Base-by-base conservation (phyloP, 768 basidiomycete species). In the Pleurotus platypus region DNA sequence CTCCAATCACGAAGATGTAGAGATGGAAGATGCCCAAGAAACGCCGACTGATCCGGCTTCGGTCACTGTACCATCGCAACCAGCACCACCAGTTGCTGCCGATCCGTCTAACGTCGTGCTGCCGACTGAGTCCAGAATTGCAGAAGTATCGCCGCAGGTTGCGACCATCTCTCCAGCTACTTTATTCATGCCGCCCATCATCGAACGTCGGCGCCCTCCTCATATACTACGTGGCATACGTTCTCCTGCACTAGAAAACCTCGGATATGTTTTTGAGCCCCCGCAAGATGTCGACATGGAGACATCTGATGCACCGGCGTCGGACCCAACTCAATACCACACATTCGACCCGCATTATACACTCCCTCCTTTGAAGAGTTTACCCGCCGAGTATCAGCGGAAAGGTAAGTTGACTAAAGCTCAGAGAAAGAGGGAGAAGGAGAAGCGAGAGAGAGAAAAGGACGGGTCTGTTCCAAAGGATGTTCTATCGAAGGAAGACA, bases 311-410 rank as follows among this genome's bases (percentile, higher is more conserved):
- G 22, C 56, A 54, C 56, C 63, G 11, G 60, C 54, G 12, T 57
- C 61, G 18, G 57, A 60, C 2, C 46, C 58, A 15, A 62, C 63
- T 54, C 67, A 64, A 22, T 68, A 69, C 27, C 66, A 66, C 45
- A 71, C 70, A 37, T 75, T 75, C 57, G 70, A 70, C 40, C 74
- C 74, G 20, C 59, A 64, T 1, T 84, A 83, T 62, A 71, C 73
- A 13, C 70, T 85, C 2, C 83, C 84, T 2, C 75, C 76, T 24
- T 68, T 79, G 45, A 80, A 77, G 56, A 58, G 68, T 2, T 70
- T 85, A 7, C 82, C 84, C 7, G 62, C 73, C 0, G 81, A 83
- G 57, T 79, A 77, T 64, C 68, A 76, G 18, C 78, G 80, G 40
- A 82, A 77, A 62, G 69, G 73, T 15, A 83, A 78, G 63, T 67